These are phyloP conservation scores for Petrea volubilis DNA, from an alignment of 257 asterid species.

Conservation along the genomic window DNA sequence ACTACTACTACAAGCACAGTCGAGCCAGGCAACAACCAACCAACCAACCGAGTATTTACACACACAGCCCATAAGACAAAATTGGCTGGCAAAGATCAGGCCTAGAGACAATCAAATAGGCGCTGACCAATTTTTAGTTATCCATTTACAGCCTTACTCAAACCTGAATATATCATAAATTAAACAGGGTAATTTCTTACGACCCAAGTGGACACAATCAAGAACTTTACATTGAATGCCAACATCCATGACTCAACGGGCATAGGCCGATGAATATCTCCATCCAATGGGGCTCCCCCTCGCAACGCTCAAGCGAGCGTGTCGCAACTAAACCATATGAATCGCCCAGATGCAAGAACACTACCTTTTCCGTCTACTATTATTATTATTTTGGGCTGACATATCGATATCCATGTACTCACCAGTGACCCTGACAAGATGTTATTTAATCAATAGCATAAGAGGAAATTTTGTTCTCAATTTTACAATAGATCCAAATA, in stretches of 20 bases:
- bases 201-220: not conserved
- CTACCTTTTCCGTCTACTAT: not conserved
- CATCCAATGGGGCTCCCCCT: not conserved
- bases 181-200: not conserved
- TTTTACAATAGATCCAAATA: not conserved
- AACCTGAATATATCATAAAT: not conserved
- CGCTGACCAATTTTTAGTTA: too few relatives aligned
- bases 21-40: not conserved
- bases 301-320: not conserved
- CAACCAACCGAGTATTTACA: not conserved
- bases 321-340: not conserved
- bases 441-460: not conserved
- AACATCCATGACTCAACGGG: not conserved
- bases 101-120: constrained; percentile 13
- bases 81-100: constrained; percentile 22
- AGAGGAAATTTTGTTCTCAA: not conserved
- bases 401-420: constrained; percentile 61
- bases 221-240: not conserved
- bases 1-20: not conserved
- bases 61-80: constrained; percentile 10
- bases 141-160: too few relatives aligned
- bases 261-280: not conserved
- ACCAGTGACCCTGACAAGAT: constrained; percentile 65
- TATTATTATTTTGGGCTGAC: not conserved
- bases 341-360: not conserved